Evolutionary conservation across 2,329 filamentous ascomycete species (phyloP).

Genomic region (Hypoxylon sp.): DNA sequence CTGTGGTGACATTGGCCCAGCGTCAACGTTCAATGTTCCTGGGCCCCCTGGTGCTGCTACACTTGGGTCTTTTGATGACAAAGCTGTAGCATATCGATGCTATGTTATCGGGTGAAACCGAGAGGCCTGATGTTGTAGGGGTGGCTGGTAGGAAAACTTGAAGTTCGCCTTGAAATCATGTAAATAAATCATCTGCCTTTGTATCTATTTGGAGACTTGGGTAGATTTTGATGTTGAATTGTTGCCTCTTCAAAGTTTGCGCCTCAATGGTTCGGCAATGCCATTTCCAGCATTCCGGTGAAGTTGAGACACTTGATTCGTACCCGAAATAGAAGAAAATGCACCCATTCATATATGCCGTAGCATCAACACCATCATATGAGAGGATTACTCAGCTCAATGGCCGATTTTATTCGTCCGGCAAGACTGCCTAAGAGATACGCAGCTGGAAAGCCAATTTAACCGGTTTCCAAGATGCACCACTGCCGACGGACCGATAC

Average conservation of each 20-base stretch:
- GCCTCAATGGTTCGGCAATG: background rate
- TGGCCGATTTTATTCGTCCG: constrained; percentile 9
- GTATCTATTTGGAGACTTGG: too few relatives aligned
- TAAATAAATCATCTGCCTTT: too few relatives aligned
- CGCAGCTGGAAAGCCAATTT: constrained; percentile 15
- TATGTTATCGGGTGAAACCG: background rate
- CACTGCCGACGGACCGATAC: constrained; percentile 1
- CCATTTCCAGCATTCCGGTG: background rate
- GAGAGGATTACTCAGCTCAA: constrained; percentile 3
- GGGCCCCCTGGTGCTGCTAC: background rate
- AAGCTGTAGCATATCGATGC: constrained; percentile 1
- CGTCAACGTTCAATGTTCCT: background rate
- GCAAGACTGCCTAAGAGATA: constrained; percentile 3
- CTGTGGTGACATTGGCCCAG: background rate
- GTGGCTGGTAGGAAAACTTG: too few relatives aligned
- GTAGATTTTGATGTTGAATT: constrained; percentile 4
- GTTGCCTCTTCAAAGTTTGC: too few relatives aligned
- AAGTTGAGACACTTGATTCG: constrained; percentile 1
- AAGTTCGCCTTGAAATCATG: too few relatives aligned
- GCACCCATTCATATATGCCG: constrained; percentile 2
- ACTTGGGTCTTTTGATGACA: background rate
- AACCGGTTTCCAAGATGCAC: constrained; percentile 15
- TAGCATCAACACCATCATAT: constrained; percentile 1
- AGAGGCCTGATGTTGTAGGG: background rate
- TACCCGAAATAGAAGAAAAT: background rate